These are phyloP conservation scores for Linnemannia zychae DNA, from an alignment of 192 early-diverging fungal genomes.

Conservation along the genomic window DNA sequence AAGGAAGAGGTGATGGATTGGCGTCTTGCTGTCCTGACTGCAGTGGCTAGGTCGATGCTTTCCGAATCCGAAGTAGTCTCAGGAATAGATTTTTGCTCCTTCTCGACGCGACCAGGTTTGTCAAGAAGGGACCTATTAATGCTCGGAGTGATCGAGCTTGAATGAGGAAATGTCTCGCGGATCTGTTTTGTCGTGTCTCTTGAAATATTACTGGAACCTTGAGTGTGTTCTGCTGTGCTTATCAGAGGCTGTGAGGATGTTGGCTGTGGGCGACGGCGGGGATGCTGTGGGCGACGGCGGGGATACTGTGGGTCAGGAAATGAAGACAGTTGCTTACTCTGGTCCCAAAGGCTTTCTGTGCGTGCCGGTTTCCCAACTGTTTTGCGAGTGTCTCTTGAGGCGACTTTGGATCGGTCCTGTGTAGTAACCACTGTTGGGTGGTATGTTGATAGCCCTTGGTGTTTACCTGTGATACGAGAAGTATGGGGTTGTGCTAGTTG, in stretches of 20 bases:
- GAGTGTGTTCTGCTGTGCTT: neutral
- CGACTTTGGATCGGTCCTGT: neutral
- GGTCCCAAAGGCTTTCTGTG: neutral
- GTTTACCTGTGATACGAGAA: neutral
- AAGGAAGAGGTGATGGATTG: neutral
- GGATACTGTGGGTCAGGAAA: neutral
- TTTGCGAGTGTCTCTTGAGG: neutral
- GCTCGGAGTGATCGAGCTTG: neutral
- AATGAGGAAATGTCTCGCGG: neutral
- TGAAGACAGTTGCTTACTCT: neutral
- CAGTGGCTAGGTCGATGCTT: neutral
- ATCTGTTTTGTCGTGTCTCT: neutral
- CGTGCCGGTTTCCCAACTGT: neutral
- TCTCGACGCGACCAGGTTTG: neutral
- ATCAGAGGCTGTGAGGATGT: neutral
- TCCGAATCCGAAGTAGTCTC: neutral
- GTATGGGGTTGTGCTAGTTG: neutral
- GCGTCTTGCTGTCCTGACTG: slow-evolving; percentile 1
- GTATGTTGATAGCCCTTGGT: neutral
- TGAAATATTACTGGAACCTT: neutral
- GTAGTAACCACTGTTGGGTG: neutral
- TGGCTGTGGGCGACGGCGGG: neutral
- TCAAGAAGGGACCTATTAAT: neutral
- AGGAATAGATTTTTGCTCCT: neutral
- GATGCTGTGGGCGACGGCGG: neutral